Evolutionary conservation across 345 rosid species (phyloP).

Genomic region (Aurinia saxatilis): DNA sequence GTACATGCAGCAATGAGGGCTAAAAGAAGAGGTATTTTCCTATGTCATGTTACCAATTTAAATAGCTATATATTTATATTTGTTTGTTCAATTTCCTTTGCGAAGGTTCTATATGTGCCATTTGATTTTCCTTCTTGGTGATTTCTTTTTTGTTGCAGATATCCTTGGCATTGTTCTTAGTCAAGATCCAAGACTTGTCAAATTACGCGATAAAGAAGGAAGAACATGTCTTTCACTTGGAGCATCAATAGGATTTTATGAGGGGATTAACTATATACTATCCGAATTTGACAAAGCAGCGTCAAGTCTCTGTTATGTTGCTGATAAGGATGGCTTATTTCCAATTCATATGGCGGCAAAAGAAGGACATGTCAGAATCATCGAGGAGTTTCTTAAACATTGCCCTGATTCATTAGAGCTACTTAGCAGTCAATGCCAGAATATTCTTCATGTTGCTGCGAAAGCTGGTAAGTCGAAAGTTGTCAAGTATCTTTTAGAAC

Average conservation of each 20-base stretch:
- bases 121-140: too few relatives aligned
- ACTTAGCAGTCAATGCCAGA: not conserved
- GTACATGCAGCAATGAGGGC: slow-evolving; percentile 7
- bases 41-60: too few relatives aligned
- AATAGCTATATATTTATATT: too few relatives aligned
- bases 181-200: not conserved
- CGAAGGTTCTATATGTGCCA: too few relatives aligned
- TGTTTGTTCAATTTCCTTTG: too few relatives aligned
- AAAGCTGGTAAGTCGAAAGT: not conserved
- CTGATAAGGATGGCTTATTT: slow-evolving; percentile 8
- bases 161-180: slow-evolving; percentile 1
- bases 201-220: not conserved
- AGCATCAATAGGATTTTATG: slow-evolving; percentile 5
- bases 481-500: not conserved
- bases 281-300: not conserved
- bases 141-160: not conserved
- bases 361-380: not conserved
- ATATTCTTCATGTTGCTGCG: slow-evolving; percentile 9
- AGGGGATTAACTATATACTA: not conserved
- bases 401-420: slow-evolving; percentile 9
- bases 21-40: not conserved
- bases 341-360: slow-evolving; percentile 13
- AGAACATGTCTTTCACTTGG: slow-evolving; percentile 6
- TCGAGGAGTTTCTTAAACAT: not conserved
- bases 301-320: not conserved